Percentiles rank a stretch among this genome's conserved stretches.
Conservation (phyloP, 2,329 filamentous ascomycete genomes). For the Fusarium liriodendri region DNA sequence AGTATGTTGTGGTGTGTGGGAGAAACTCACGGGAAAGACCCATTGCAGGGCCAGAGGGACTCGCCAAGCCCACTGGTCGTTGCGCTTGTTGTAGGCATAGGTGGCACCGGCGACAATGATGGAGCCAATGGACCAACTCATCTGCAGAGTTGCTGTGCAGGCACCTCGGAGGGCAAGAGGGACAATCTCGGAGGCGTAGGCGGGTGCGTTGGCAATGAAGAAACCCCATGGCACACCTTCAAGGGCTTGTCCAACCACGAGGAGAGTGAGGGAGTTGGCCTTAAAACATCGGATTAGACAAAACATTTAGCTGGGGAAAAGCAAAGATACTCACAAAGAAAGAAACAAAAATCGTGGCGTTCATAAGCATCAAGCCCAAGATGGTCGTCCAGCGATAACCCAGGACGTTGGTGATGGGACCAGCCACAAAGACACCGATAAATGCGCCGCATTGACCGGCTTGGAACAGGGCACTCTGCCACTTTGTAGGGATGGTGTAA, state of each 20-base stretch:
- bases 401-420: conserved; percentile 47
- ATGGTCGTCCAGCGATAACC: conserved; percentile 51
- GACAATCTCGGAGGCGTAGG: conserved; percentile 69
- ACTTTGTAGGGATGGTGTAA: conserved; percentile 51
- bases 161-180: conserved; percentile 66
- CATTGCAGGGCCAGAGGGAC: conserved; percentile 66
- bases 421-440: conserved; percentile 49
- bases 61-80: conserved; percentile 45
- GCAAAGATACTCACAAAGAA: conserved; percentile 56
- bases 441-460: conserved; percentile 49
- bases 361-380: conserved; percentile 50
- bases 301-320: fast-evolving
- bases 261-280: conserved; percentile 49
- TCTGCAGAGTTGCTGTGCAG: conserved; percentile 68
- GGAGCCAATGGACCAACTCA: conserved; percentile 70
- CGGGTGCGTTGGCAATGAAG: conserved; percentile 70
- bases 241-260: conserved; percentile 63
- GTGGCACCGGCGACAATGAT: conserved; percentile 69
- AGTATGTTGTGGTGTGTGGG: fast-evolving
- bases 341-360: conserved; percentile 56
- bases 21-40: conserved; percentile 59
- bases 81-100: conserved; percentile 59
- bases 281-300: neutral
- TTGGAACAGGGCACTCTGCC: conserved; percentile 51
- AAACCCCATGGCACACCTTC: conserved; percentile 71